phyloP scores from a whole-genome alignment of 2,329 filamentous ascomycete species.

The Verticillium klebahnii region DNA sequence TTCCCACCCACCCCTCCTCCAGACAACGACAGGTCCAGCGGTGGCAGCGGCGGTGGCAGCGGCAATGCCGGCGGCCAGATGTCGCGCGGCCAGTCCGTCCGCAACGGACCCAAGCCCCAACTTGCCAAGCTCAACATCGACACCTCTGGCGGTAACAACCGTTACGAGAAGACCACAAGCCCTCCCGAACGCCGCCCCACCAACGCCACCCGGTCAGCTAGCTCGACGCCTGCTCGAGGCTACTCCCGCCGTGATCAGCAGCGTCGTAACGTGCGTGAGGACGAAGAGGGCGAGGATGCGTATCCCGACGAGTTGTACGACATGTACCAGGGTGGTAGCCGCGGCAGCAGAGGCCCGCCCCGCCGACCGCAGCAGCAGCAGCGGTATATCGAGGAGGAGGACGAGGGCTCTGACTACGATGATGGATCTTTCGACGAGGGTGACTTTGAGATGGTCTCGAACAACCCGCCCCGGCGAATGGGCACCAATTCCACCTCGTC shows the following conservation, averaged over 20 bases:
- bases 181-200: constrained; percentile 31
- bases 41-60: constrained; percentile 5
- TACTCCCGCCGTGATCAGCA: constrained; percentile 17
- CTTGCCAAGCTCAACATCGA: constrained; percentile 62
- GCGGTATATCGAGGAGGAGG: constrained; percentile 75
- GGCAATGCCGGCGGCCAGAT: constrained; percentile 20
- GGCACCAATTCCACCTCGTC: constrained; percentile 41
- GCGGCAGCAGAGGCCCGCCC: constrained; percentile 26
- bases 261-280: constrained; percentile 14
- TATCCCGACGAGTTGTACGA: constrained; percentile 70
- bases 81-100: constrained; percentile 55
- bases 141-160: constrained; percentile 41
- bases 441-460: constrained; percentile 75
- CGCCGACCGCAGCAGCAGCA: constrained; percentile 35
- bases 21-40: constrained; percentile 65
- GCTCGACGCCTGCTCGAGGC: constrained; percentile 33
- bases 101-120: constrained; percentile 56
- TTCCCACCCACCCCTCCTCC: constrained; percentile 99
- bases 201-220: constrained; percentile 24
- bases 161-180: constrained; percentile 48
- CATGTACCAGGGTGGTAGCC: constrained; percentile 45
- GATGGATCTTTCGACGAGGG: constrained; percentile 67
- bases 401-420: constrained; percentile 68
- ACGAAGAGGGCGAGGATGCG: constrained; percentile 53
- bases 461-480: constrained; percentile 36